A percentile compares a stretch with the other conserved stretches of the same genome.
phyloP scores from a whole-genome alignment of 2,329 filamentous ascomycete genomes.

The Helotiales sp. region DNA sequence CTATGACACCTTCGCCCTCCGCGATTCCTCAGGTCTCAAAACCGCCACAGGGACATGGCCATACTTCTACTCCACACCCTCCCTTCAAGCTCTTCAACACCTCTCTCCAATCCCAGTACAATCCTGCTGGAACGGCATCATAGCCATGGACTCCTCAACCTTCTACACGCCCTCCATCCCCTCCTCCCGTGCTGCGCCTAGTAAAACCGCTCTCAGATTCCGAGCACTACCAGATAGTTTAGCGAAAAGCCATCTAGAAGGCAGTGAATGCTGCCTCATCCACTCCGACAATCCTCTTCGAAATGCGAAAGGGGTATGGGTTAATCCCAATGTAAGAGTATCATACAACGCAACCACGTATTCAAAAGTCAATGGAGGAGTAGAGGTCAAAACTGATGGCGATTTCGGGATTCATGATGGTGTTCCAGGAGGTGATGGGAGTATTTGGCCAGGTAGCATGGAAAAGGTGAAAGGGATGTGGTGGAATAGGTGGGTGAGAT shows the following conservation, averaged over 20 bases:
- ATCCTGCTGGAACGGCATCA: constrained; percentile 58
- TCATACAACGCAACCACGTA: constrained; percentile 60
- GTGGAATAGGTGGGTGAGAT: constrained; percentile 54
- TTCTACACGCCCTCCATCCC: constrained; percentile 42
- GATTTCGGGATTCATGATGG: background rate
- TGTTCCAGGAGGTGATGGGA: background rate
- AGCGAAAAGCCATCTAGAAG: constrained; percentile 64
- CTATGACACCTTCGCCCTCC: constrained; percentile 64
- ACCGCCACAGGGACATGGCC: constrained; percentile 58
- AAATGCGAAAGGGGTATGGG: constrained; percentile 53
- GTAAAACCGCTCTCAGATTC: constrained; percentile 50
- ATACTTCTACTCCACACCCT: constrained; percentile 52
- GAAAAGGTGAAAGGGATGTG: constrained; percentile 40
- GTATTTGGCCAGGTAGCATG: background rate
- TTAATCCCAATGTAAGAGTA: constrained; percentile 70
- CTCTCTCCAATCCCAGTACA: constrained; percentile 51
- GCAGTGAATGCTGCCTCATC: constrained; percentile 77
- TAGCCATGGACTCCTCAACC: constrained; percentile 52
- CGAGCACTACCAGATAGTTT: constrained; percentile 64
- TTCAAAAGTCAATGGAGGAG: constrained; percentile 44
- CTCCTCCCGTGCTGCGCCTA: background rate
- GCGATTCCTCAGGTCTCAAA: constrained; percentile 52
- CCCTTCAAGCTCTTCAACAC: constrained; percentile 53
- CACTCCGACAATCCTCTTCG: constrained; percentile 64
- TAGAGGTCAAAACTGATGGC: constrained; percentile 18